These are phyloP conservation scores for Dictyostelium brefeldianum DNA, from an alignment of 78 protist genomes.

Conservation along the genomic window DNA sequence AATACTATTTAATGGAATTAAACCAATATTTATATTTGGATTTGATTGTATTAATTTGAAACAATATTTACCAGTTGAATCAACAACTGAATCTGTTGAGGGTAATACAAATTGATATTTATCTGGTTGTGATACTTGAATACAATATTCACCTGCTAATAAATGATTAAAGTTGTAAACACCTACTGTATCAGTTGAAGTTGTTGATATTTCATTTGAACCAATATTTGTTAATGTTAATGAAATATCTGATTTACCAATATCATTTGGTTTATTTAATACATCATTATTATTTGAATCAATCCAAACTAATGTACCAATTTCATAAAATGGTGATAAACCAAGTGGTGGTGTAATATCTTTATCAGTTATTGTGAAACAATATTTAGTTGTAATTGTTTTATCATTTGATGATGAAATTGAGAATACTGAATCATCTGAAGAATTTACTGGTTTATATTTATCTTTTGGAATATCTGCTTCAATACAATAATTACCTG, in stretches of 20 bases:
- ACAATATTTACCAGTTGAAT: slow-evolving; percentile 13
- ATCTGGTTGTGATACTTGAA: not conserved
- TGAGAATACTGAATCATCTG: too few relatives aligned
- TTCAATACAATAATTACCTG: slow-evolving; percentile 42
- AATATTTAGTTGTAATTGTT: not conserved
- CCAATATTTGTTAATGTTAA: not conserved
- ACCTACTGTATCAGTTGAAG: not conserved
- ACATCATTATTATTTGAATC: not conserved
- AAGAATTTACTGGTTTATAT: too few relatives aligned
- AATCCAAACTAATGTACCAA: slow-evolving; percentile 16
- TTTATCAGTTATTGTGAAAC: not conserved
- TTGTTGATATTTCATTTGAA: not conserved
- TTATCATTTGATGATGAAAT: too few relatives aligned
- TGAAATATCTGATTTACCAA: not conserved
- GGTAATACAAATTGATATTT: not conserved
- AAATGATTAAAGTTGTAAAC: not conserved
- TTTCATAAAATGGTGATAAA: not conserved
- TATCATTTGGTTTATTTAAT: not conserved
- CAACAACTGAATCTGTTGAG: slow-evolving; percentile 7
- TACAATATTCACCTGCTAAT: slow-evolving; percentile 13
- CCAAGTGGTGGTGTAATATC: not conserved
- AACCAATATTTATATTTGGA: not conserved
- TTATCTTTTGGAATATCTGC: not conserved
- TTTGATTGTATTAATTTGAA: not conserved
- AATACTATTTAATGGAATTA: not conserved